phyloP scores from a whole-genome alignment of 306 rosid genomes.

The Sophora flavescens region DNA sequence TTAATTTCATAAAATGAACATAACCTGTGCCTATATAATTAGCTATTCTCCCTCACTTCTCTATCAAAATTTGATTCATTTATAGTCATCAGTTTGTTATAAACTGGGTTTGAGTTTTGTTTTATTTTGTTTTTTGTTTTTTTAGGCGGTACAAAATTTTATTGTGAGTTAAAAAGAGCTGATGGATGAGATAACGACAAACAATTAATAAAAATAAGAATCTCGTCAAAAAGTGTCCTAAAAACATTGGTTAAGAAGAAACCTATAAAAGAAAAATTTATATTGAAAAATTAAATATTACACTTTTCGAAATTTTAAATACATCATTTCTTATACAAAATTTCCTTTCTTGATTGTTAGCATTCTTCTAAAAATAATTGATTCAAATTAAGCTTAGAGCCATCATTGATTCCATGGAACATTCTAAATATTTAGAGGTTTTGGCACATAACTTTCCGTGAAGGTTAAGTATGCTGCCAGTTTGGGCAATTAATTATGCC shows the following conservation, averaged over 20 bases:
- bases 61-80: background rate
- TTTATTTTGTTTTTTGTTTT: too few species aligned
- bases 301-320: too few species aligned
- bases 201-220: slow-evolving; percentile 25
- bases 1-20: background rate
- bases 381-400: slow-evolving; percentile 10
- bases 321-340: too few species aligned
- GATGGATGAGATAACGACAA: background rate
- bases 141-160: too few species aligned
- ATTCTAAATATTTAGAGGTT: slow-evolving; percentile 21
- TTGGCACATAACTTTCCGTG: slow-evolving; percentile 31
- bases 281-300: too few species aligned
- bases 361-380: slow-evolving; percentile 20
- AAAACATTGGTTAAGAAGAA: too few species aligned
- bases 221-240: too few species aligned
- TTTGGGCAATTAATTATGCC: background rate
- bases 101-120: background rate
- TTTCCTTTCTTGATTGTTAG: too few species aligned
- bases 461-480: slow-evolving; percentile 27
- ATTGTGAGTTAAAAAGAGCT: background rate
- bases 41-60: background rate
- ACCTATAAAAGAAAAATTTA: too few species aligned
- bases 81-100: background rate
- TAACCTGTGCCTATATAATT: background rate
- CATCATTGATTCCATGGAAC: slow-evolving; percentile 32